phyloP scores from a whole-genome alignment of 768 basidiomycete species.

The Sistotremastrum niveocremeum region DNA sequence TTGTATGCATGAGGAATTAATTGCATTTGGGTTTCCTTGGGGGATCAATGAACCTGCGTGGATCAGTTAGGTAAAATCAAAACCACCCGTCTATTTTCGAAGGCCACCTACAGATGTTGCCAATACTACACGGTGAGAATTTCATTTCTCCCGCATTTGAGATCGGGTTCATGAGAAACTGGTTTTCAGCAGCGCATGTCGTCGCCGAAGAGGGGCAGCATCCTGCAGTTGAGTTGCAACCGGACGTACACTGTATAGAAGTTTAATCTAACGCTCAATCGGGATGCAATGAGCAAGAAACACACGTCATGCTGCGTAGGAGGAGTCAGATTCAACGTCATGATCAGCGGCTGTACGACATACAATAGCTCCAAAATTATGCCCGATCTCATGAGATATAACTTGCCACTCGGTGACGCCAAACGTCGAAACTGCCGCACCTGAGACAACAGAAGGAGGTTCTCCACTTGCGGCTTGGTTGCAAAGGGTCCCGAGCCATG shows the following conservation, averaged over 20 bases:
- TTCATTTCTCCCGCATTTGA: constrained; percentile 43
- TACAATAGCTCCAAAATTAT: constrained; percentile 84
- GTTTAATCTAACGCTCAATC: constrained; percentile 1
- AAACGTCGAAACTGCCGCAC: constrained; percentile 70
- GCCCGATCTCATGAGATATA: constrained; percentile 70
- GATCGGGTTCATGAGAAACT: constrained; percentile 81
- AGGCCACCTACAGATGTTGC: constrained; percentile 61
- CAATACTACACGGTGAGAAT: constrained; percentile 71
- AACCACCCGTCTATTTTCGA: constrained; percentile 2
- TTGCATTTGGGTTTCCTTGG: constrained; percentile 24
- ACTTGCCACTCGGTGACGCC: constrained; percentile 74
- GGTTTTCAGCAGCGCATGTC: constrained; percentile 48
- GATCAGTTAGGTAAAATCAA: not conserved
- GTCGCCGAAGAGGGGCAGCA: constrained; percentile 60
- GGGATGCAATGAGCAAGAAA: constrained; percentile 9
- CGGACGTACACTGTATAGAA: constrained; percentile 40
- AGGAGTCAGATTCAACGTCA: constrained; percentile 3
- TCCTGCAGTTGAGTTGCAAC: constrained; percentile 38
- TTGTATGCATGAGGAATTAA: constrained; percentile 56
- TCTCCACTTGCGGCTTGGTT: constrained; percentile 36
- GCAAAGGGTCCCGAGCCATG: constrained; percentile 26
- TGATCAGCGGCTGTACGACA: constrained; percentile 16
- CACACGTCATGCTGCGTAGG: constrained; percentile 39
- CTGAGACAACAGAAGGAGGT: constrained; percentile 45
- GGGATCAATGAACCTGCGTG: constrained; percentile 5